Evolutionary conservation across 345 rosid species (phyloP), one percentile per base, ranked within the genome.

Genomic region (Bruguiera gymnorhiza): DNA sequence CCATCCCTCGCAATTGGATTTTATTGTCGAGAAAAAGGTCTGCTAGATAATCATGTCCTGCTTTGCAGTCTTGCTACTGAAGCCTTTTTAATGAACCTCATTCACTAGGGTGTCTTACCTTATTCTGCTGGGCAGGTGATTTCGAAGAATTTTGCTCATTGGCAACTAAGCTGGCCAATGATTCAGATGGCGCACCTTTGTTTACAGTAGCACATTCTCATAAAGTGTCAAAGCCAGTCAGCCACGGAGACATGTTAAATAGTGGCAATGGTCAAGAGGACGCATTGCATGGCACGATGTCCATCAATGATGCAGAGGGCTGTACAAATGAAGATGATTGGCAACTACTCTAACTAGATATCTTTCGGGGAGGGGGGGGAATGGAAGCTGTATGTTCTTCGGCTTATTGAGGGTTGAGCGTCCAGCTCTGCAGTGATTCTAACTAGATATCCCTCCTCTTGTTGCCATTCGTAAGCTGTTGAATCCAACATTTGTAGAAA

Each of bases 1-100:
- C 89, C 97, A 63, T 92, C 99, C 20, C 69, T 92, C 69, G 99
- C 99, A 37, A 80, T 95, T 4, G 97, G 97, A 64, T 95, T 95
- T 75, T 92, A 92, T 68, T 95, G 97, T 75, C 88, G 83, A 23
- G 84, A 87, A 85, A 90, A 85, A 92, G 92, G 92, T 94, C 70
- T 46, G 82, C 61, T 16, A 10, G 66, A 71, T 60, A 29, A 59
- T 43, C 67, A 20, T 11, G 24, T 21, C 48, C 60, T 48, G 29
- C 26, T 30, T 58, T n/a, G 51, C 65, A 4, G 9, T 48, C 59
- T 70, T 19, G 1, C 1, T 65, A 64, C 55, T 37, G 9, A 27
- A 54, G 46, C 7, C 24, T 13, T 39, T 48, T 55, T 21, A 57
- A 34, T 37, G 9, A 8, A 34, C 58, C 29, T 48, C 20, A 55